A percentile compares a stretch with the other conserved stretches of the same genome.
Conservation (phyloP, 2,329 filamentous ascomycete species). For the Zymoseptoria ardabiliae region DNA sequence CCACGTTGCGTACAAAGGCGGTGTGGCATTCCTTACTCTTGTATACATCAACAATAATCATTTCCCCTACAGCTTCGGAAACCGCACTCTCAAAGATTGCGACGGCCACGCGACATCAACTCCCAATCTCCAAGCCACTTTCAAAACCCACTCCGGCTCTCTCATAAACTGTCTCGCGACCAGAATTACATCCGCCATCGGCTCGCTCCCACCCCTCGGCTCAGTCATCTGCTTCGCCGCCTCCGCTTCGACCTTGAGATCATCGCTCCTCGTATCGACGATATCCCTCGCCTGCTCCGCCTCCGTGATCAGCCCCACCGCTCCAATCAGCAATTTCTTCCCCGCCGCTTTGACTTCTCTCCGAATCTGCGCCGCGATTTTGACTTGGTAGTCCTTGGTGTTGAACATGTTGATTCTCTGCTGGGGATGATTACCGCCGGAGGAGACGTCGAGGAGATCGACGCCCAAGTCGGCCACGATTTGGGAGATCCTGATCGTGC, state of each 20-base stretch:
- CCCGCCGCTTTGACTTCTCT: constrained; percentile 32
- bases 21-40: no score
- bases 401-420: constrained; percentile 36
- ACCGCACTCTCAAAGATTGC: constrained; percentile 37
- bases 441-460: constrained; percentile 79
- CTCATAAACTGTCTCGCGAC: constrained; percentile 49
- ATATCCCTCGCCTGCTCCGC: constrained; percentile 45
- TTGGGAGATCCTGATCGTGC: constrained; percentile 56
- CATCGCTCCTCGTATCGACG: constrained; percentile 26
- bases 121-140: constrained; percentile 42
- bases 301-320: constrained; percentile 48
- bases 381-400: constrained; percentile 43
- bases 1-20: no score
- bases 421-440: constrained; percentile 60
- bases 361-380: constrained; percentile 42
- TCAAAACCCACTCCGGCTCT: constrained; percentile 49
- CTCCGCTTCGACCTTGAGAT: constrained; percentile 21
- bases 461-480: constrained; percentile 66
- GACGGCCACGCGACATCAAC: constrained; percentile 43
- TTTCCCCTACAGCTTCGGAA: constrained; percentile 21
- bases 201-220: constrained; percentile 18
- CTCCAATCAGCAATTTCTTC: constrained; percentile 42
- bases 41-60: no score
- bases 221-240: constrained; percentile 34
- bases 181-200: constrained; percentile 44